phyloP scores from a whole-genome alignment of 2,329 filamentous ascomycete genomes.

The Fusarium multiceps region DNA sequence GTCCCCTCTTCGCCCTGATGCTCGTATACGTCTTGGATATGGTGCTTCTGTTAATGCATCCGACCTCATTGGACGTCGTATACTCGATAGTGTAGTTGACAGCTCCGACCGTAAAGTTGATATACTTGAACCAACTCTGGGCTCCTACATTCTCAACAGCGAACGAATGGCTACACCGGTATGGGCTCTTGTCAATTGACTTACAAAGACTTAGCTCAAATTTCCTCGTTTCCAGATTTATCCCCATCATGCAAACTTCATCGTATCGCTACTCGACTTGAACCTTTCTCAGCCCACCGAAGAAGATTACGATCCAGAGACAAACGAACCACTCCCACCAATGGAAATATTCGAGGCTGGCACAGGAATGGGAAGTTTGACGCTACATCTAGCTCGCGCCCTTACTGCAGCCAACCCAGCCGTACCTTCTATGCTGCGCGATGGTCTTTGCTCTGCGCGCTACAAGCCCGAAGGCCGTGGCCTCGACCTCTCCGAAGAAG shows the following conservation, averaged over 20 bases:
- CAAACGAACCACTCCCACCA: slow-evolving; percentile 52
- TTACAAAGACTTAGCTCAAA: not conserved
- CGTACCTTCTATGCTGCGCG: slow-evolving; percentile 57
- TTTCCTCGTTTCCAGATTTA: slow-evolving; percentile 58
- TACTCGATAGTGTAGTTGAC: slow-evolving; percentile 69
- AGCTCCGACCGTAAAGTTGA: slow-evolving; percentile 62
- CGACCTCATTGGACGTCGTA: slow-evolving; percentile 71
- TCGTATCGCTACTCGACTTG: slow-evolving; percentile 80
- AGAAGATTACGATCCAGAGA: slow-evolving; percentile 44
- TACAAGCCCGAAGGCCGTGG: slow-evolving; percentile 34
- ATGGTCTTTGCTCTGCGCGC: slow-evolving; percentile 43
- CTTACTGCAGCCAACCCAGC: slow-evolving; percentile 78
- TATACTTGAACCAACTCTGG: slow-evolving; percentile 73
- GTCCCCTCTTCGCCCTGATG: slow-evolving; percentile 49
- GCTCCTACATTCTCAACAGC: slow-evolving; percentile 76
- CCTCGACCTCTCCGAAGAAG: slow-evolving; percentile 47
- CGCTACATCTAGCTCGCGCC: slow-evolving; percentile 78
- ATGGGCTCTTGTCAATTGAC: not conserved
- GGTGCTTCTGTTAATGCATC: slow-evolving; percentile 60
- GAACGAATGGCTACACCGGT: slow-evolving; percentile 78
- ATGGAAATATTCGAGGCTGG: slow-evolving; percentile 86
- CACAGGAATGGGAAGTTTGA: slow-evolving; percentile 85
- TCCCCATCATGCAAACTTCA: slow-evolving; percentile 77
- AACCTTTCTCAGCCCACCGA: slow-evolving; percentile 63
- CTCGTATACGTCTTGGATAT: slow-evolving; percentile 54